Percentiles rank a stretch among this genome's conserved stretches.
These are phyloP conservation scores for Candolleomyces eurysporus DNA, from an alignment of 768 basidiomycete species.

Conservation along the genomic window DNA sequence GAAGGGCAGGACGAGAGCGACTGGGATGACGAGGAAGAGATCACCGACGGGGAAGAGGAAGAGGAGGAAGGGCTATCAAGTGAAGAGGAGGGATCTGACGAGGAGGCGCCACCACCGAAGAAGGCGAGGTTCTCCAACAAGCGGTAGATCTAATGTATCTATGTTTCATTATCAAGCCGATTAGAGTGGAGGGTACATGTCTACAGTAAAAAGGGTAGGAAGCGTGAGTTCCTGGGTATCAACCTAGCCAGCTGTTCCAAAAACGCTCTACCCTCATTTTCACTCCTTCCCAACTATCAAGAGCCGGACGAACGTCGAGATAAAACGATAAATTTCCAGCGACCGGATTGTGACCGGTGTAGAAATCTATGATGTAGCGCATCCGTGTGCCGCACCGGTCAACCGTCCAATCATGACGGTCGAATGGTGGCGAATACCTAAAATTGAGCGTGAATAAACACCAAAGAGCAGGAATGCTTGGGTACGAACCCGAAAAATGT, in stretches of 20 bases:
- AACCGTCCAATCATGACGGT: constrained; percentile 95
- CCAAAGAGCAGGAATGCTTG: constrained; percentile 3
- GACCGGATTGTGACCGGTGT: constrained; percentile 68
- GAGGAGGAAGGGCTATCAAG: constrained; percentile 34
- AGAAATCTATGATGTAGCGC: constrained; percentile 98
- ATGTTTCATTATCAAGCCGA: background rate
- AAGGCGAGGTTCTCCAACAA: constrained; percentile 51
- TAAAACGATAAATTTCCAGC: constrained; percentile 76
- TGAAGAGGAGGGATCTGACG: constrained; percentile 45
- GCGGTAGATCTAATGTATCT: constrained; percentile 27
- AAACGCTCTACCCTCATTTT: constrained; percentile 72
- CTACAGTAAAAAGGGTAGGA: background rate
- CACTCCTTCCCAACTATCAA: constrained; percentile 93
- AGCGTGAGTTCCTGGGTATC: background rate
- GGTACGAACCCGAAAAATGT: constrained; percentile 74
- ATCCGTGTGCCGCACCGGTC: constrained; percentile 88
- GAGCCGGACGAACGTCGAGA: constrained; percentile 90
- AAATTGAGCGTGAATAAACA: constrained; percentile 1
- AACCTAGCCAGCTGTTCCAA: constrained; percentile 36
- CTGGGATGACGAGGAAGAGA: constrained; percentile 62
- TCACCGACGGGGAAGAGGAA: constrained; percentile 53
- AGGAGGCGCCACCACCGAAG: constrained; percentile 48
- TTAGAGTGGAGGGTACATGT: background rate
- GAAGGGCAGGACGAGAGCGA: constrained; percentile 34
- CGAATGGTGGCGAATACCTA: constrained; percentile 94